Percentiles rank a stretch among this genome's conserved stretches.
phyloP scores from a whole-genome alignment of 768 basidiomycete genomes.

The Favolaschia claudopus region DNA sequence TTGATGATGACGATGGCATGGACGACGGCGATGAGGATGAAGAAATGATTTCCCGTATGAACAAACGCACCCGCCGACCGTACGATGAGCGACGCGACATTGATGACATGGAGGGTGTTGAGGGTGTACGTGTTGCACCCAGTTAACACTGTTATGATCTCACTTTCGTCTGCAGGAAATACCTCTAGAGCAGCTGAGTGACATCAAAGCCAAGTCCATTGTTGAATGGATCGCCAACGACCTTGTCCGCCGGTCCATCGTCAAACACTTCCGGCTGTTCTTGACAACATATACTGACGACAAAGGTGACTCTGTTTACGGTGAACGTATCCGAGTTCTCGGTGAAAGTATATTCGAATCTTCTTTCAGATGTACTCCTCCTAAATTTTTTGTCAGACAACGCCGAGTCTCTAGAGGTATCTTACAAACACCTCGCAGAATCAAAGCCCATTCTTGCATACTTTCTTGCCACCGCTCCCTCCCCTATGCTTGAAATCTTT shows the following conservation, averaged over 20 bases:
- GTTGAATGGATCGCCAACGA: slow-evolving; percentile 98
- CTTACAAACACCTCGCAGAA: slow-evolving; percentile 91
- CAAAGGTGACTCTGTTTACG: slow-evolving; percentile 90
- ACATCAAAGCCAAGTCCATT: slow-evolving; percentile 97
- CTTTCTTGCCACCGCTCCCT: slow-evolving; percentile 94
- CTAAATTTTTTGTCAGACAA: slow-evolving; percentile 66
- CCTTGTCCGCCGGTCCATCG: slow-evolving; percentile 87
- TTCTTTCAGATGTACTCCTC: not conserved
- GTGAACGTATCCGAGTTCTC: slow-evolving; percentile 89
- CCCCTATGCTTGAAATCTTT: slow-evolving; percentile 92
- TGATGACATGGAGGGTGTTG: slow-evolving; percentile 90
- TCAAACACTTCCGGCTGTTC: slow-evolving; percentile 93
- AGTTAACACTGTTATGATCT: slow-evolving; percentile 17
- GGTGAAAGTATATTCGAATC: slow-evolving; percentile 80
- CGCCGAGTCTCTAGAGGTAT: slow-evolving; percentile 96
- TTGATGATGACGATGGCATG: slow-evolving; percentile 79
- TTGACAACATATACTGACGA: slow-evolving; percentile 97
- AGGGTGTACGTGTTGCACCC: slow-evolving; percentile 67
- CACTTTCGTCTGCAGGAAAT: slow-evolving; percentile 69
- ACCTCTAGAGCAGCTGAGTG: slow-evolving; percentile 93
- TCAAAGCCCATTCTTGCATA: slow-evolving; percentile 97
- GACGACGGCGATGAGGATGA: slow-evolving; percentile 56
- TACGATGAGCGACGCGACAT: slow-evolving; percentile 93
- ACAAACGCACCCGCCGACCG: slow-evolving; percentile 82
- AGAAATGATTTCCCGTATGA: slow-evolving; percentile 76